Evolutionary conservation across 805 yeast genomes (phyloP).

Genomic region (Wickerhamiella shivajii): DNA sequence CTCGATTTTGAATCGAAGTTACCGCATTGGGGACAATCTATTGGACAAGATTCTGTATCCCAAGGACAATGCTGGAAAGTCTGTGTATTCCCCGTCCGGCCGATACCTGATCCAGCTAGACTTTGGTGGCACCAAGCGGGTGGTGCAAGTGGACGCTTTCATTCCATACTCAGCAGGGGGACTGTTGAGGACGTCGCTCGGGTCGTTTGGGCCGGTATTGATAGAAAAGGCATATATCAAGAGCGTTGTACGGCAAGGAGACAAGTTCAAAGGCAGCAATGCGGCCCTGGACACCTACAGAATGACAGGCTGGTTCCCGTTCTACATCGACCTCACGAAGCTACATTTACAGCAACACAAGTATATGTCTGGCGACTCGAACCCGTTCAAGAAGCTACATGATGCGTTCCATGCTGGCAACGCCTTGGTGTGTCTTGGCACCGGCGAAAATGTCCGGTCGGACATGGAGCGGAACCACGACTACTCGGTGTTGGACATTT

Average conservation of each 20-base stretch:
- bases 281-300: constrained; percentile 53
- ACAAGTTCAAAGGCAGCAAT: constrained; percentile 59
- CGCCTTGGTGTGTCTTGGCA: constrained; percentile 52
- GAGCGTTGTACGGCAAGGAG: constrained; percentile 45
- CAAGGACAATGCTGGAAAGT: constrained; percentile 11
- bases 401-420: constrained; percentile 23
- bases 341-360: constrained; percentile 24
- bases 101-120: constrained; percentile 30
- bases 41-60: constrained; percentile 17
- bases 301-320: constrained; percentile 64
- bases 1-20: constrained; percentile 29
- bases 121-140: constrained; percentile 40
- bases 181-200: constrained; percentile 1
- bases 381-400: constrained; percentile 26
- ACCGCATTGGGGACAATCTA: constrained; percentile 12
- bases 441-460: constrained; percentile 31
- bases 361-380: too few species aligned
- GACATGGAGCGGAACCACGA: constrained; percentile 50
- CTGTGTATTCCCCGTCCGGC: constrained; percentile 17
- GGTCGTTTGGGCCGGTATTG: constrained; percentile 47
- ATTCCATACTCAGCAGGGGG: constrained; percentile 27
- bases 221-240: constrained; percentile 64
- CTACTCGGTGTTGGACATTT: constrained; percentile 40
- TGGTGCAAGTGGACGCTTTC: constrained; percentile 33
- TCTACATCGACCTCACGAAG: constrained; percentile 27